phyloP scores from a whole-genome alignment of 2,329 filamentous ascomycete species.

The Colletotrichum sublineola region DNA sequence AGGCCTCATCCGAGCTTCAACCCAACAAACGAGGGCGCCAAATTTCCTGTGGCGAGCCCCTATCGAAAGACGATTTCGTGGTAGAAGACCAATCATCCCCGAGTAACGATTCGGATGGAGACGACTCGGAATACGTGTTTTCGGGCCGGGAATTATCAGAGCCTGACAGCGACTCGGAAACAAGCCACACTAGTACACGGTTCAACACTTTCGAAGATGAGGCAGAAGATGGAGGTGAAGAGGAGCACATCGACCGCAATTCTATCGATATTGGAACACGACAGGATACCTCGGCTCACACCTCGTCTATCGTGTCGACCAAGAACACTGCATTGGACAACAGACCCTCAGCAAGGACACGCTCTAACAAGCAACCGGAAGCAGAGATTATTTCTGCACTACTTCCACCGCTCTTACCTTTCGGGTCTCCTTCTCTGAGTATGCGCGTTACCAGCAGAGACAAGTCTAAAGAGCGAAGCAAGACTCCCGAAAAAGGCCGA shows the following conservation, averaged over 20 bases:
- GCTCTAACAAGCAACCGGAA: accelerated
- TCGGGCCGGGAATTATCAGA: background rate
- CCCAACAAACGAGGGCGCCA: background rate
- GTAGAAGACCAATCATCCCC: background rate
- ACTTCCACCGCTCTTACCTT: accelerated
- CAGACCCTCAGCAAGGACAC: background rate
- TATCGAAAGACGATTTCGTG: background rate
- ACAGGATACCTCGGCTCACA: background rate
- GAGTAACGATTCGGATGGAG: background rate
- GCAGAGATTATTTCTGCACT: too few species aligned
- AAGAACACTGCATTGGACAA: background rate
- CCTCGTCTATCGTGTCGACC: background rate
- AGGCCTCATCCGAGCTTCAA: background rate
- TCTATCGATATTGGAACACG: too few species aligned
- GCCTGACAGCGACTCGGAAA: background rate
- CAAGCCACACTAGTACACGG: background rate
- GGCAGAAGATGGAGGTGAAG: background rate
- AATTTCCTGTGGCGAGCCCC: too few species aligned
- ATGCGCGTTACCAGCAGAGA: too few species aligned
- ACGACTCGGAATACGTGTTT: background rate
- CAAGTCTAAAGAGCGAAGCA: too few species aligned
- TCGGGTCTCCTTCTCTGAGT: too few species aligned
- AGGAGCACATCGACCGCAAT: background rate
- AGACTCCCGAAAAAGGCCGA: background rate
- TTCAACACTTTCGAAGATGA: background rate